Base-by-base conservation (phyloP, 163 green algal genomes). In the Volvox carteri region DNA sequence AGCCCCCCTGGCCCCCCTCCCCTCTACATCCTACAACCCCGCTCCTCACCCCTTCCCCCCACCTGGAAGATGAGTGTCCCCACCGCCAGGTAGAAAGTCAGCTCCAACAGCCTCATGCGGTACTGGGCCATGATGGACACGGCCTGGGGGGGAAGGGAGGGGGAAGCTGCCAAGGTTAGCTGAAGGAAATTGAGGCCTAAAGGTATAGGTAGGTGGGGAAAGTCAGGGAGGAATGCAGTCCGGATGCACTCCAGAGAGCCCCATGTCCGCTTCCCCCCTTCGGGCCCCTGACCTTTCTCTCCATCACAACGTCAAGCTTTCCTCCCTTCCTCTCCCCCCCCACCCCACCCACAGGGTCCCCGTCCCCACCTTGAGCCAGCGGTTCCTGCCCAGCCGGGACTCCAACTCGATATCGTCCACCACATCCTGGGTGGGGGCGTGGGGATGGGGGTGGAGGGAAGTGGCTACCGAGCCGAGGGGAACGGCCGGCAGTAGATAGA, bases 41-140 rank as follows among this genome's bases (percentile, higher is more conserved):
- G 19, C 67, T 52, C 30, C 67, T 39, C 33, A 35, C 23, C 8
- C 50, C 30, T 30, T 11, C 39, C 14, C 42, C 65, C 18, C 48
- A 88, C 81, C 81, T 89, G 84, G 84, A 89, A 89, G 16, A 89
- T 83, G 41, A 89, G 68, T 16, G 84, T 75, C 25, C 39, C 48
- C 33, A 81, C 50, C 23, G 84, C 84, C 37, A 89, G 68, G 84
- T 89, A 89, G 84, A 89, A 89, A 28, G 84, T 89, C 16, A 44
- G 28, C 84, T 89, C 65, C 48, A 89, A 52, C 68, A 89, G 70
- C 84, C 58, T 39, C 84, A 89, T 89, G 50, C 70, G 68, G 68
- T 83, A 89, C 50, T 83, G 68, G 7, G 50, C 50, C 21, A 89
- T 21, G 3, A 89, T 6, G 21, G 28, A 62, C 25, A 89, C 52